A percentile compares a stretch with the other conserved stretches of the same genome.
Evolutionary conservation across 768 basidiomycete genomes (phyloP).

Genomic region (Kwoniella mangroviensis): DNA sequence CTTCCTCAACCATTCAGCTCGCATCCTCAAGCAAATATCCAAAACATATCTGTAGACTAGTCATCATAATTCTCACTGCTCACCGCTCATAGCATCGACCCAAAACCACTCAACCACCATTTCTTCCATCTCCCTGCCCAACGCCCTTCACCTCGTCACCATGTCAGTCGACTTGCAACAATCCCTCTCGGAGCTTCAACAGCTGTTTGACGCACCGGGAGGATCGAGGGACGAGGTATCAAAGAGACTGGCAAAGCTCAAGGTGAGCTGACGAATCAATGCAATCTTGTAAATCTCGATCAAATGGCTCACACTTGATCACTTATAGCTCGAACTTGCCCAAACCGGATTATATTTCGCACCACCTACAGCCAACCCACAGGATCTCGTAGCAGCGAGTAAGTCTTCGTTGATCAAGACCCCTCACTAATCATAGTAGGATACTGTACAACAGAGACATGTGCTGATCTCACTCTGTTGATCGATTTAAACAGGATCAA

Average conservation of each 20-base stretch:
- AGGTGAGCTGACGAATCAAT: constrained; percentile 26
- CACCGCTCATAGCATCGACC: neutral
- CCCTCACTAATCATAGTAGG: too few species aligned
- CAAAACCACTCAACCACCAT: constrained; percentile 6
- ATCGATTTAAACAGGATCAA: constrained; percentile 69
- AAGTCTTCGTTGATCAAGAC: constrained; percentile 10
- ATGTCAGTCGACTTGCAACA: constrained; percentile 45
- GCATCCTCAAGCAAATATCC: neutral
- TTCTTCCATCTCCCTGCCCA: constrained; percentile 18
- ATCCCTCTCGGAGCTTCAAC: constrained; percentile 45
- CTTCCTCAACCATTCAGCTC: neutral
- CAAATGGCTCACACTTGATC: constrained; percentile 14
- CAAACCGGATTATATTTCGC: constrained; percentile 50
- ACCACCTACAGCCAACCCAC: constrained; percentile 29
- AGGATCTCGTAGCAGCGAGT: constrained; percentile 47
- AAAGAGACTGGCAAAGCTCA: constrained; percentile 36
- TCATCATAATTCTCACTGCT: too few species aligned
- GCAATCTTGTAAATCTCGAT: neutral
- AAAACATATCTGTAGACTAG: too few species aligned
- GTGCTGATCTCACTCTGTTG: neutral
- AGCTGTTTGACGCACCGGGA: constrained; percentile 32
- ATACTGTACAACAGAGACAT: too few species aligned
- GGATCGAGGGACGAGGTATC: constrained; percentile 36
- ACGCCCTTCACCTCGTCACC: constrained; percentile 27
- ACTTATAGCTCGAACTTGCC: constrained; percentile 43